Conservation (phyloP, 2,329 filamentous ascomycete species). For the Metarhizium brunneum region DNA sequence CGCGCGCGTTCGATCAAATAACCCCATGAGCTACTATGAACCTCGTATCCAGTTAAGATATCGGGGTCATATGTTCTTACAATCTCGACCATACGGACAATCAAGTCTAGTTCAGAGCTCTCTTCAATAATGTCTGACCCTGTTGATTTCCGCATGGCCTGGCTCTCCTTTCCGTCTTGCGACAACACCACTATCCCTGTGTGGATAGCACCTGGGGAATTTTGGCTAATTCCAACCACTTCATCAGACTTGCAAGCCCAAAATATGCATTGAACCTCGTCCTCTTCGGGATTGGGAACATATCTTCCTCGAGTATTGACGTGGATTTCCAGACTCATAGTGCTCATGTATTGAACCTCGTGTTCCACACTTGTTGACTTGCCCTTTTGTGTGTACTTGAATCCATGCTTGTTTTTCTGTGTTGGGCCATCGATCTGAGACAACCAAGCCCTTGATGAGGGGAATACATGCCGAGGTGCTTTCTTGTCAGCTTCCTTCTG, state of each 20-base stretch:
- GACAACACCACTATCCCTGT: constrained; percentile 68
- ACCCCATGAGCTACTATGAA: constrained; percentile 89
- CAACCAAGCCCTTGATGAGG: constrained; percentile 31
- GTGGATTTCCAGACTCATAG: constrained; percentile 89
- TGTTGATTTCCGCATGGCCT: constrained; percentile 53
- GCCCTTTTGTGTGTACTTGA: constrained; percentile 74
- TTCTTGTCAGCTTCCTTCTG: constrained; percentile 11
- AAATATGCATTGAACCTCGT: constrained; percentile 81
- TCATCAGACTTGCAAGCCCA: constrained; percentile 82
- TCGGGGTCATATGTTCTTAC: constrained; percentile 82
- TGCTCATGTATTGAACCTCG: constrained; percentile 90
- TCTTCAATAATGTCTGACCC: constrained; percentile 63
- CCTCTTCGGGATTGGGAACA: constrained; percentile 80
- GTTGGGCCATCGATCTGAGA: constrained; percentile 89
- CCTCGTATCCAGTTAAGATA: constrained; percentile 88
- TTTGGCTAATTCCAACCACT: constrained; percentile 20
- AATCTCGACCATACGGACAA: constrained; percentile 79
- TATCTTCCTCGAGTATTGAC: constrained; percentile 76
- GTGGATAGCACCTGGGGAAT: constrained; percentile 39
- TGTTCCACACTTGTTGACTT: constrained; percentile 70
- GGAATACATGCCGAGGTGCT: constrained; percentile 12
- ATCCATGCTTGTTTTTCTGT: constrained; percentile 70
- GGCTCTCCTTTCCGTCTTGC: constrained; percentile 46
- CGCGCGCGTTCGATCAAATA: constrained; percentile 87
- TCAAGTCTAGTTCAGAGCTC: constrained; percentile 69